These are phyloP conservation scores for Leccinum subatratum DNA, from an alignment of 1,284 basidiomycete species.

Conservation along the genomic window DNA sequence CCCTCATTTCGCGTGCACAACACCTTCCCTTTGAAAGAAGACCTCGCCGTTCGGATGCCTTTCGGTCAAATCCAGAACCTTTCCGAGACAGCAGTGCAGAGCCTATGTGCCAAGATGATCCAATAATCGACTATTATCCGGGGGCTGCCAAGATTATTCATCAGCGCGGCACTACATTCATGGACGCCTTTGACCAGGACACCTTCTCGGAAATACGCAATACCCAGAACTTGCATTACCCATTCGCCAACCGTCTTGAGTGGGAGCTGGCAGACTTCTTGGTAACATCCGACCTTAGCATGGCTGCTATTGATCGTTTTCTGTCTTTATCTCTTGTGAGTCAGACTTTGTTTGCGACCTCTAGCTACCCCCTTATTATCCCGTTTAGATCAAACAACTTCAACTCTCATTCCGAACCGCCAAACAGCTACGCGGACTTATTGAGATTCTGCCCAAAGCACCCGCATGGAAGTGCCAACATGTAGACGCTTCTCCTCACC, in stretches of 20 bases:
- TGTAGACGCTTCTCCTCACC: not conserved
- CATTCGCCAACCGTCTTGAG: not conserved
- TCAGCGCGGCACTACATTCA: not conserved
- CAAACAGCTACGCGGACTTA: not conserved
- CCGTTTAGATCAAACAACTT: not conserved
- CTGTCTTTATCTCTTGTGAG: not conserved
- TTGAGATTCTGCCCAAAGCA: not conserved
- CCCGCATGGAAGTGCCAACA: constrained; percentile 4
- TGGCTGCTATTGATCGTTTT: not conserved
- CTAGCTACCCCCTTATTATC: not conserved
- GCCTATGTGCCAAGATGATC: not conserved
- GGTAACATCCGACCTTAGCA: too few species aligned
- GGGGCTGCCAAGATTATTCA: not conserved
- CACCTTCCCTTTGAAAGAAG: too few species aligned
- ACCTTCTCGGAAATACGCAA: not conserved
- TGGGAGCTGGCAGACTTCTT: too few species aligned
- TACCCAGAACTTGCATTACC: not conserved
- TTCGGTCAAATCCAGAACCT: not conserved
- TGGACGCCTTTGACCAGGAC: constrained; percentile 1
- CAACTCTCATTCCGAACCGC: not conserved
- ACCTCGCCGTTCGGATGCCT: too few species aligned
- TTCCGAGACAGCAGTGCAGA: not conserved
- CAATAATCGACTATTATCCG: not conserved
- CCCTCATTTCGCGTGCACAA: too few species aligned
- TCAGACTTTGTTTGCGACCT: too few species aligned